Base-by-base conservation (phyloP, 352 stramenopile genomes). In the Phytopythium ostracodes region DNA sequence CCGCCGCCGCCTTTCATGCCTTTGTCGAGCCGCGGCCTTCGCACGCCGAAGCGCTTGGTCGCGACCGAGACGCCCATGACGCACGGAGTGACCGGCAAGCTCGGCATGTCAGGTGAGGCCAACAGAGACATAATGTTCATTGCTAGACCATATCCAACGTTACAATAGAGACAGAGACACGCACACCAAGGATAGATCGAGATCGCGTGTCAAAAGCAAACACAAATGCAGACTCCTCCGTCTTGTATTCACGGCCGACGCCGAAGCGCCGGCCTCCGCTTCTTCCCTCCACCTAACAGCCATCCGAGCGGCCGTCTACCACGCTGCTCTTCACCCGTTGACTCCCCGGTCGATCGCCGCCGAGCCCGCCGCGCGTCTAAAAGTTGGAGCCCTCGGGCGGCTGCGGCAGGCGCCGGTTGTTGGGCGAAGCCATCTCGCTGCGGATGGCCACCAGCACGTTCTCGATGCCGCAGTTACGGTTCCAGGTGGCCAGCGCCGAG, bases 381-480 rank as follows among this genome's bases (percentile, higher is more conserved):
- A 98, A 98, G 67, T 85, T 91, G 61, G 85, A 71, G 56, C 91
- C 91, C 79, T 97, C 91, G 70, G 90, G 84, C 47, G 91, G 91
- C 73, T 97, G 91, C 56, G 90, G 89, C 63, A 98, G 81, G 65
- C 89, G 86, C 71, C 88, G 83, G 76, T 97, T 97, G 54, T 77
- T 89, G 29, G 82, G 77, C 59, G 81, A 88, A 36, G 78, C 84
- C 91, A 97, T 97, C 74, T 96, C 88, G 56, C 87, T 88, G 53
- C 91, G 91, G 52, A 97, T 81, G 29, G 81, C 84, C 52, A 97
- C 88, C 12, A 97, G 70, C 61, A 97, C 89, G 57, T 89, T 83
- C 70, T 98, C 90, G 49, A 98, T 97, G 69, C 85, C 88, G 63
- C 88, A 87, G 70, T 88, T 93, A 63, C 91, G 88, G 73, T 94